Evolutionary conservation across 305 asterid genomes (phyloP).

Genomic region (Plantago coronopus): DNA sequence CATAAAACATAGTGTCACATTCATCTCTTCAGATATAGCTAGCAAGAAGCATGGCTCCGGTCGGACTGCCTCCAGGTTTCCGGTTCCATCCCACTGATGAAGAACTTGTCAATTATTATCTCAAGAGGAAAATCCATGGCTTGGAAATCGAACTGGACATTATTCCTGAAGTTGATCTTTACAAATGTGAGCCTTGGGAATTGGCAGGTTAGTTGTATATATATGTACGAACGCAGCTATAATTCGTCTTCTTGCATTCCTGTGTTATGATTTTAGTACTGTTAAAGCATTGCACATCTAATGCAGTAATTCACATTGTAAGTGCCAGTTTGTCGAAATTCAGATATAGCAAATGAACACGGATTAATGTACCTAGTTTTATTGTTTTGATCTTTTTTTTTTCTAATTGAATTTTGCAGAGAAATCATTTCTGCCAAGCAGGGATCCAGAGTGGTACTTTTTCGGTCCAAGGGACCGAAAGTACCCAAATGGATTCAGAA

Average conservation of each 20-base stretch:
- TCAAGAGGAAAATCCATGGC: conserved; percentile 79
- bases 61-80: conserved; percentile 96
- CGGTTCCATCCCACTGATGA: conserved; percentile 95
- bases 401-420: conserved; percentile 36
- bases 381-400: not conserved
- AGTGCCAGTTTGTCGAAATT: too few species aligned
- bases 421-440: conserved; percentile 84
- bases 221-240: too few species aligned
- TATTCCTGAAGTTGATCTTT: conserved; percentile 94
- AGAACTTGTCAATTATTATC: conserved; percentile 83
- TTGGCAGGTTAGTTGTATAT: conserved; percentile 56
- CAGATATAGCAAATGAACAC: not conserved
- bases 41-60: conserved; percentile 63
- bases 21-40: not conserved
- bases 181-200: conserved; percentile 99
- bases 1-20: not conserved
- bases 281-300: too few species aligned
- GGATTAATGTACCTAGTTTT: not conserved
- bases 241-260: too few species aligned
- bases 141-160: conserved; percentile 84
- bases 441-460: conserved; percentile 97
- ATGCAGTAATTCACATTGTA: too few species aligned
- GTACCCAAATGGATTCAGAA: conserved; percentile 92
- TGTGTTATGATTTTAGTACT: too few species aligned
- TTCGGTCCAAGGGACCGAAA: conserved; percentile 95